These are phyloP conservation scores for Fusarium scirpi DNA, from an alignment of 2,329 filamentous ascomycete species.

Conservation along the genomic window DNA sequence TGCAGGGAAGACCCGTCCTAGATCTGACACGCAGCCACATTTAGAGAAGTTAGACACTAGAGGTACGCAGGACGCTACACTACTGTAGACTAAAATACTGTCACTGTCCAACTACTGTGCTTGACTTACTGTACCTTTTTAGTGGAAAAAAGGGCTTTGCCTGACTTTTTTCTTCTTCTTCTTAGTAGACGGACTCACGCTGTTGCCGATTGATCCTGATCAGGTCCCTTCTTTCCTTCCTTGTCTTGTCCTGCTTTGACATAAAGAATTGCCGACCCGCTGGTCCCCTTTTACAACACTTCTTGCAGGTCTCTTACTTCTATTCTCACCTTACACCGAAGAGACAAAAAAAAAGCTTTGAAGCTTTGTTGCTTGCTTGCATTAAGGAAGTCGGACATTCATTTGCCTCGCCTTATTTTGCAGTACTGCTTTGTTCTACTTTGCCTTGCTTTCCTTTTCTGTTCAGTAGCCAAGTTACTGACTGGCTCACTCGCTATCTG, in stretches of 20 bases:
- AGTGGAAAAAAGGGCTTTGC: slow-evolving; percentile 32
- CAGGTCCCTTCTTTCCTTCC: slow-evolving; percentile 9
- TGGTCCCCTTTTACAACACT: slow-evolving; percentile 23
- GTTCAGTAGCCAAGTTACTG: background rate
- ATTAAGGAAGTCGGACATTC: background rate
- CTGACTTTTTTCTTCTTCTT: slow-evolving; percentile 27
- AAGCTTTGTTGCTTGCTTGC: slow-evolving; percentile 21
- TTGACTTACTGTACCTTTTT: slow-evolving; percentile 18
- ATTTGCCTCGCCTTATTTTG: slow-evolving; percentile 5
- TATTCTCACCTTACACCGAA: slow-evolving; percentile 10
- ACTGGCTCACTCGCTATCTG: slow-evolving; percentile 2
- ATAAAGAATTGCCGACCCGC: slow-evolving; percentile 30
- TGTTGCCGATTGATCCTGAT: slow-evolving; percentile 27
- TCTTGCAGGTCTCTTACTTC: slow-evolving; percentile 11
- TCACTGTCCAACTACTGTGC: slow-evolving; percentile 23
- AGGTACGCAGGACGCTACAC: background rate
- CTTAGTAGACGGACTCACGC: background rate
- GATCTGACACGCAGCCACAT: slow-evolving; percentile 49
- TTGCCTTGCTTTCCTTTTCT: slow-evolving; percentile 18
- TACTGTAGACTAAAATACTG: slow-evolving; percentile 10
- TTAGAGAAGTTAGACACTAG: slow-evolving; percentile 4
- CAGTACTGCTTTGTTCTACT: slow-evolving; percentile 6
- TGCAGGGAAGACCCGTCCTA: slow-evolving; percentile 46
- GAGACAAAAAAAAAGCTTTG: slow-evolving; percentile 1
- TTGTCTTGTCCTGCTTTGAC: slow-evolving; percentile 12